Percentiles rank a stretch among this genome's conserved stretches.
Evolutionary conservation across 768 basidiomycete species (phyloP).

Genomic region (Russula sp.): DNA sequence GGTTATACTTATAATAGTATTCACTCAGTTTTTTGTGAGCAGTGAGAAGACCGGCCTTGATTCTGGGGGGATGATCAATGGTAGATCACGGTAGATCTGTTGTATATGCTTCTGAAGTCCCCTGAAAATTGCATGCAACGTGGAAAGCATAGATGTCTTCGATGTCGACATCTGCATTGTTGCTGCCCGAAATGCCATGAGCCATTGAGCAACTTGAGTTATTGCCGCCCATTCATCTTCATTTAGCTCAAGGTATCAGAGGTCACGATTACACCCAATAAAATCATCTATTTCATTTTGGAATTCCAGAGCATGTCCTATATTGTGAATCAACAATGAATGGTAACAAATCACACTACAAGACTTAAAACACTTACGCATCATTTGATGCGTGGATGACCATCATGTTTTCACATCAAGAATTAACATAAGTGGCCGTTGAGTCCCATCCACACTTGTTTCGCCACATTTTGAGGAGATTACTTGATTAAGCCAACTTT

Average conservation of each 20-base stretch:
- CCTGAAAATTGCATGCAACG: not conserved
- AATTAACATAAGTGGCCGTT: not conserved
- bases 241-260: not conserved
- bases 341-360: too few species aligned
- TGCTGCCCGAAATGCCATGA: not conserved
- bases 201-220: not conserved
- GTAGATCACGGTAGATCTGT: too few species aligned
- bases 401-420: not conserved
- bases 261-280: not conserved
- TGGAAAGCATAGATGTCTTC: not conserved
- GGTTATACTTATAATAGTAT: not conserved
- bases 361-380: not conserved
- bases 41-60: not conserved
- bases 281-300: not conserved
- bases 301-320: not conserved
- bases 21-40: not conserved
- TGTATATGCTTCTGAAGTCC: not conserved
- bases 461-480: too few species aligned
- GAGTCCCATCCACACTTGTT: too few species aligned
- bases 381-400: constrained; percentile 5
- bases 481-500: not conserved
- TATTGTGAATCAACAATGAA: not conserved
- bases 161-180: not conserved
- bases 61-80: not conserved
- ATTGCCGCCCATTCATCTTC: not conserved